Evolutionary conservation across 1,284 basidiomycete species (phyloP).

Genomic region (Melanopsichium pennsylvanicum): DNA sequence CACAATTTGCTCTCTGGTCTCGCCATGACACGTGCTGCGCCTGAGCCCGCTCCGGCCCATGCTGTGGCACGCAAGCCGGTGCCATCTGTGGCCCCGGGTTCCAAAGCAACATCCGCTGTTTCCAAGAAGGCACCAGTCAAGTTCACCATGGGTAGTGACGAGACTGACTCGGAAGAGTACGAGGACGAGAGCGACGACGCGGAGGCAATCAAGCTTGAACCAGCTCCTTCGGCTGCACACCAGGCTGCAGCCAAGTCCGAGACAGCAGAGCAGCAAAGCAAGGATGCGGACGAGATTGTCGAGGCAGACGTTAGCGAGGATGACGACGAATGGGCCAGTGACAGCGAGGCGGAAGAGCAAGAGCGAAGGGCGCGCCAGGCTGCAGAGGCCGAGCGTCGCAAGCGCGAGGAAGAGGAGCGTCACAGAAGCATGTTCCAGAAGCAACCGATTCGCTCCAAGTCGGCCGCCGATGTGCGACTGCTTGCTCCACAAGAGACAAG

Average conservation of each 20-base stretch:
- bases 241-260: slow-evolving; percentile 1
- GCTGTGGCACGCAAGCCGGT: slow-evolving; percentile 40
- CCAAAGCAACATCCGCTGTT: slow-evolving; percentile 12
- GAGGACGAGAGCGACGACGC: slow-evolving; percentile 47
- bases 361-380: slow-evolving; percentile 57
- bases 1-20: slow-evolving; percentile 43
- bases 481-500: slow-evolving; percentile 12
- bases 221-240: not conserved
- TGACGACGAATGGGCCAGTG: slow-evolving; percentile 64
- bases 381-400: slow-evolving; percentile 64
- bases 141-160: slow-evolving; percentile 62
- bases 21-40: slow-evolving; percentile 45
- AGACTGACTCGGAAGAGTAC: slow-evolving; percentile 53
- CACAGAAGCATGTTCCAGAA: slow-evolving; percentile 80
- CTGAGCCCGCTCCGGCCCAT: slow-evolving; percentile 19
- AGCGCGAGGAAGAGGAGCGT: slow-evolving; percentile 73
- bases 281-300: slow-evolving; percentile 26
- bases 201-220: not conserved
- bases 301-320: slow-evolving; percentile 26
- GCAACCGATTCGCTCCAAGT: slow-evolving; percentile 70
- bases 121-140: slow-evolving; percentile 44
- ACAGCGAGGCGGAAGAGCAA: slow-evolving; percentile 63
- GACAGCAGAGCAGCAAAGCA: not conserved
- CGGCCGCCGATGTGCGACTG: slow-evolving; percentile 57
- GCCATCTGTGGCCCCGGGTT: slow-evolving; percentile 4